A percentile compares a stretch with the other conserved stretches of the same genome.
Conservation (phyloP, 106 monocot species). For the Hemerocallis citrina region DNA sequence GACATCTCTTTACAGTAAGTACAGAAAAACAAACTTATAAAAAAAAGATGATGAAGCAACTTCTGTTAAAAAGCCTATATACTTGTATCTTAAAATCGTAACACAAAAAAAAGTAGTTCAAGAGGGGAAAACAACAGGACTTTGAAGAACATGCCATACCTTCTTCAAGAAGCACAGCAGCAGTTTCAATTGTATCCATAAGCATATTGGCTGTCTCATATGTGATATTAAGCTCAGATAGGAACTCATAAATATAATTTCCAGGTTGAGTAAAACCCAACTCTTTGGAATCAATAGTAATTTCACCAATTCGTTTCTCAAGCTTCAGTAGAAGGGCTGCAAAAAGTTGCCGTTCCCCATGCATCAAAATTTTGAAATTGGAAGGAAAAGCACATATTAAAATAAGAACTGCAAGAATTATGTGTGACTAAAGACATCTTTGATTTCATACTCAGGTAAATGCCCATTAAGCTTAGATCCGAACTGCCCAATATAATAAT, state of each 20-base stretch:
- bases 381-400: too few species aligned
- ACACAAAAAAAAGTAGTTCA: neutral
- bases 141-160: constrained; percentile 25
- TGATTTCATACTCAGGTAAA: too few species aligned
- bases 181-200: constrained; percentile 83
- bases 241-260: constrained; percentile 83
- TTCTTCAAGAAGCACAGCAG: constrained; percentile 79
- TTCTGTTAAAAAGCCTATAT: neutral
- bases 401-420: too few species aligned
- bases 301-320: constrained; percentile 63
- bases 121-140: neutral
- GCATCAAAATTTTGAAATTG: neutral
- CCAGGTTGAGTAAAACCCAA: constrained; percentile 82
- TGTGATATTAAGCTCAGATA: constrained; percentile 85
- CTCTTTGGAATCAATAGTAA: constrained; percentile 74
- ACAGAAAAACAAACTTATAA: neutral
- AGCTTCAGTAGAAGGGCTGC: constrained; percentile 87
- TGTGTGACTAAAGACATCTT: too few species aligned
- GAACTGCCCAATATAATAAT: too few species aligned
- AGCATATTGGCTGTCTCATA: constrained; percentile 78
- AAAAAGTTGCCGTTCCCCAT: constrained; percentile 1
- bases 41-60: neutral
- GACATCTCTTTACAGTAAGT: neutral
- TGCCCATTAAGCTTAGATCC: too few species aligned
- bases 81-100: neutral